A percentile compares a stretch with the other conserved stretches of the same genome.
Evolutionary conservation across 495 filamentous ascomycete species (phyloP).

Genomic region (Xylaria sp.): DNA sequence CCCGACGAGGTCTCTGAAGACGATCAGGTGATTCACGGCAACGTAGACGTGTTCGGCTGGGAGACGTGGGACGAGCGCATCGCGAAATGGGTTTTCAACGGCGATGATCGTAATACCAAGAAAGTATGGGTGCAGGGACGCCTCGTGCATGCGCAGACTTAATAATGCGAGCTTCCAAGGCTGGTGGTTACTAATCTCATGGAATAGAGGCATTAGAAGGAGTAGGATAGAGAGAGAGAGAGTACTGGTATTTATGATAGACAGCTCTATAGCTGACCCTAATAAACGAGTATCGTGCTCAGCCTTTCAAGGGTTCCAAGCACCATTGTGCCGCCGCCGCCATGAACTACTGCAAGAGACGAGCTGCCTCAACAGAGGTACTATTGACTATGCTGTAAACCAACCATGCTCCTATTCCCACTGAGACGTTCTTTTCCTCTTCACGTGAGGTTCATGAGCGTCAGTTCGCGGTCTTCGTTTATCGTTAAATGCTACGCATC

Average conservation of each 20-base stretch:
- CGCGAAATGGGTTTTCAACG: conserved; percentile 89
- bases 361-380: background rate
- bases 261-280: background rate
- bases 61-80: conserved; percentile 78
- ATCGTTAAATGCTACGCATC: background rate
- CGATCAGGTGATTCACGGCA: conserved; percentile 43
- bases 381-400: background rate
- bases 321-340: background rate
- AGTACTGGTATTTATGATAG: background rate
- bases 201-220: background rate
- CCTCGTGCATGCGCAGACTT: conserved; percentile 69
- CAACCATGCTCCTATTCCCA: background rate
- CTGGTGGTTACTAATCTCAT: background rate
- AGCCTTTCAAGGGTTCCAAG: background rate
- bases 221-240: background rate
- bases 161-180: background rate
- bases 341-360: background rate
- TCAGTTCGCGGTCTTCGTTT: background rate
- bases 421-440: background rate
- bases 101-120: conserved; percentile 82
- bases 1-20: conserved; percentile 39
- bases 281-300: background rate
- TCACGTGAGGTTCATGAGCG: background rate
- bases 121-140: conserved; percentile 82
- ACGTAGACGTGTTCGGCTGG: conserved; percentile 86